Conservation (phyloP, 1,139 yeast genomes). For the Nakaseomyces sp. region DNA sequence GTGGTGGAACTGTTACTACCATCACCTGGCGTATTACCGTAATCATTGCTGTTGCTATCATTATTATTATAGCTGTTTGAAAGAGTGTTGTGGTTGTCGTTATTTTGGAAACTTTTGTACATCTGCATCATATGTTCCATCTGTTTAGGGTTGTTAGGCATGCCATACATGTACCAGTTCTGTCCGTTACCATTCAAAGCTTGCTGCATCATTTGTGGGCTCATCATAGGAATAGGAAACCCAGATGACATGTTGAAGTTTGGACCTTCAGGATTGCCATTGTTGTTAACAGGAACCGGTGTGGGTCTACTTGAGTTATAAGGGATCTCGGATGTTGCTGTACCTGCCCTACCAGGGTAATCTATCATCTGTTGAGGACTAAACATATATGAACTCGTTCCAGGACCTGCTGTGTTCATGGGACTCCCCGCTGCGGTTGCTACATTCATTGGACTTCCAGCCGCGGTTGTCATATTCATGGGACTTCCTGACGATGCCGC, state of each 20-base stretch:
- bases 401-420: background rate
- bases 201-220: background rate
- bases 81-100: background rate
- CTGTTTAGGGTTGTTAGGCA: background rate
- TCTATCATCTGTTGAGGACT: slow-evolving; percentile 2
- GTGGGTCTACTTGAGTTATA: background rate
- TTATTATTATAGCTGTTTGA: background rate
- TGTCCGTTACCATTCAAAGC: background rate
- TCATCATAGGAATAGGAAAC: background rate
- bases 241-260: background rate
- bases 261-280: too few relatives aligned
- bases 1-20: background rate
- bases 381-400: slow-evolving; percentile 9
- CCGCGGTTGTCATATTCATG: too few relatives aligned
- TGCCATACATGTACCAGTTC: slow-evolving; percentile 1
- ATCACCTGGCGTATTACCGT: background rate
- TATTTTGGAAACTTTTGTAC: background rate
- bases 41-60: background rate
- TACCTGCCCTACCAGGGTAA: background rate
- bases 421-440: background rate
- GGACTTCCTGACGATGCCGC: too few relatives aligned
- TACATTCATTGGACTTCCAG: too few relatives aligned
- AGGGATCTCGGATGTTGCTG: too few relatives aligned
- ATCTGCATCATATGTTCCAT: background rate
- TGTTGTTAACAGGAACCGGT: too few relatives aligned